Evolutionary conservation across 2,329 filamentous ascomycete genomes (phyloP).

Genomic region (Colletotrichum sp.): DNA sequence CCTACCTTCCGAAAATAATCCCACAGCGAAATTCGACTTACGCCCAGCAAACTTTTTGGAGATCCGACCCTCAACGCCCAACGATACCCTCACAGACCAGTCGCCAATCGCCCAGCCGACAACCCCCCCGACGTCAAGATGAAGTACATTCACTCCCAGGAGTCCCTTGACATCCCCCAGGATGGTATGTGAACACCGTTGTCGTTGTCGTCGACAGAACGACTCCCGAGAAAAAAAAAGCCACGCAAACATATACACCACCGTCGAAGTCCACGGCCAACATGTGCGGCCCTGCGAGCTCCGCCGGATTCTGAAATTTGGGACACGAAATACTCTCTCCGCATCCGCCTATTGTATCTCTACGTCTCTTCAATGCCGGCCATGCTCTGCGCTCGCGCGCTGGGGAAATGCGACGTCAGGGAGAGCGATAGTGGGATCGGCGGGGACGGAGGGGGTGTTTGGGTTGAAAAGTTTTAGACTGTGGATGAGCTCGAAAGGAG

Average conservation of each 20-base stretch:
- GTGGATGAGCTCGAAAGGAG: conserved; percentile 27
- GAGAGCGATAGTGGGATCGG: not conserved
- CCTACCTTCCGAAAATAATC: not conserved
- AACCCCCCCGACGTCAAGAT: conserved; percentile 74
- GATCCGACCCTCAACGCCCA: conserved; percentile 38
- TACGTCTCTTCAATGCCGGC: not conserved
- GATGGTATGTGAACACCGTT: conserved; percentile 74
- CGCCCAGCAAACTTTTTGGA: not conserved
- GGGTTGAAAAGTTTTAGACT: conserved; percentile 25
- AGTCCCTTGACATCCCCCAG: conserved; percentile 94
- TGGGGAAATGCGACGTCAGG: not conserved
- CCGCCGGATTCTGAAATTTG: conserved; percentile 19
- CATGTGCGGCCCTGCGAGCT: conserved; percentile 12
- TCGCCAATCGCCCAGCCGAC: conserved; percentile 18
- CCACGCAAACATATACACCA: not conserved
- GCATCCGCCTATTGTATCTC: not conserved
- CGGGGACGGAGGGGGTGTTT: conserved; percentile 6
- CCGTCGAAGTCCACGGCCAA: not conserved
- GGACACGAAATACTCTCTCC: conserved; percentile 10
- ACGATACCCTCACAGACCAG: conserved; percentile 11
- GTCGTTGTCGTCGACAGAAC: not conserved
- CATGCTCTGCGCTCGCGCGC: not conserved
- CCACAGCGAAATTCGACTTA: not conserved
- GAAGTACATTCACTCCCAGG: conserved; percentile 99
- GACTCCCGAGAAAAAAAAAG: not conserved